phyloP scores from a whole-genome alignment of 202 grass and related monocot species.

The Schoenoplectus tabernaemontani region DNA sequence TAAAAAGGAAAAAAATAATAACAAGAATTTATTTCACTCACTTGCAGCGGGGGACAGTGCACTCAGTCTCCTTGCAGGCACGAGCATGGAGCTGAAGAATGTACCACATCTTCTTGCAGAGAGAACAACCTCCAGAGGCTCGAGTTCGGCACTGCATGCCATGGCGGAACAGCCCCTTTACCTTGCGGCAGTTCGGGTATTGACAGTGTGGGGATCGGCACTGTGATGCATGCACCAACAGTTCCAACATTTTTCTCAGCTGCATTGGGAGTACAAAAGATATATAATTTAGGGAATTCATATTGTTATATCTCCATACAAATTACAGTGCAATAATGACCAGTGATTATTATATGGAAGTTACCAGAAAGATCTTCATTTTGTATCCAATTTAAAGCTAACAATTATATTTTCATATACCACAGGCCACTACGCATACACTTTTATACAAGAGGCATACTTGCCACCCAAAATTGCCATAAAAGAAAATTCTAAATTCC shows the following conservation, averaged over 20 bases:
- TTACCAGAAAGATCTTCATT: not conserved
- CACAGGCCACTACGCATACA: not conserved
- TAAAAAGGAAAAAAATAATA: not conserved
- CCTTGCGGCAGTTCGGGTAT: slow-evolving; percentile 92
- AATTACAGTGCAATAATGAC: not conserved
- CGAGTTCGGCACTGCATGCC: slow-evolving; percentile 79
- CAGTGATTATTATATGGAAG: not conserved
- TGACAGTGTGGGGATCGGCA: slow-evolving; percentile 83
- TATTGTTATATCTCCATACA: not conserved
- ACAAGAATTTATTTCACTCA: slow-evolving; percentile 30
- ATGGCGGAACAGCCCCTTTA: slow-evolving; percentile 95
- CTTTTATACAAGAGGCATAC: not conserved
- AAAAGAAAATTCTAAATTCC: not conserved
- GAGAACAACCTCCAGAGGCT: slow-evolving; percentile 78
- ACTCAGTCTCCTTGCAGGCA: slow-evolving; percentile 90
- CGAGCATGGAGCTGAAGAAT: slow-evolving; percentile 93
- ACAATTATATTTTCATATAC: not conserved
- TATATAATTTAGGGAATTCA: slow-evolving; percentile 7
- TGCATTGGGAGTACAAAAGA: slow-evolving; percentile 40
- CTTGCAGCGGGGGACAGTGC: slow-evolving; percentile 90
- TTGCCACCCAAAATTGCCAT: not conserved
- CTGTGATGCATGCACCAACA: slow-evolving; percentile 84
- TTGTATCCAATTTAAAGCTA: not conserved
- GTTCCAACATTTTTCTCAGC: slow-evolving; percentile 99
- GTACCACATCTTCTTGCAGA: slow-evolving; percentile 99